phyloP scores from a whole-genome alignment of 208 protist species.

The Acanthamoeba sp. region DNA sequence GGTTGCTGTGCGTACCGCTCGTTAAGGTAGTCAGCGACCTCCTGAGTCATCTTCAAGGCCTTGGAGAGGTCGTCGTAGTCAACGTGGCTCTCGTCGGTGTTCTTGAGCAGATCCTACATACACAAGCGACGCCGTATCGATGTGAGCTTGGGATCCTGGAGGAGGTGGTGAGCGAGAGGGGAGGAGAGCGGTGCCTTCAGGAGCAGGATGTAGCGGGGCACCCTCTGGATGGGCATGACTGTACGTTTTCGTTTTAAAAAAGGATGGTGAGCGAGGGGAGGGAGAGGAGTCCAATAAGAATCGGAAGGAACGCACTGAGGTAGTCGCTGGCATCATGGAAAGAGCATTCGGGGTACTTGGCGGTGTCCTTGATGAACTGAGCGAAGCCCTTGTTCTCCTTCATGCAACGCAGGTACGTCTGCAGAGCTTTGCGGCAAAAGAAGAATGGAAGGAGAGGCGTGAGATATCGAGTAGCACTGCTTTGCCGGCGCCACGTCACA shows the following conservation, averaged over 20 bases:
- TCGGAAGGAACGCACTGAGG: not conserved
- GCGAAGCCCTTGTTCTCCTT: slow-evolving; percentile 60
- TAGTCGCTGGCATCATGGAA: slow-evolving; percentile 63
- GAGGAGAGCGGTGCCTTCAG: not conserved
- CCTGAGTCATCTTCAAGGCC: slow-evolving; percentile 31
- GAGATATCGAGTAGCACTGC: too few species aligned
- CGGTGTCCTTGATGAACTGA: slow-evolving; percentile 68
- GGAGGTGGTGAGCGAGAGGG: not conserved
- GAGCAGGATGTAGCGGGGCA: slow-evolving; percentile 53
- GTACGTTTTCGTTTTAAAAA: too few species aligned
- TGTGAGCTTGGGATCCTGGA: not conserved
- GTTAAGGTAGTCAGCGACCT: slow-evolving; percentile 65
- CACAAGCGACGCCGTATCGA: not conserved
- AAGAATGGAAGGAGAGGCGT: too few species aligned
- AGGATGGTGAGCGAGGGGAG: too few species aligned
- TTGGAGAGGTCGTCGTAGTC: slow-evolving; percentile 63
- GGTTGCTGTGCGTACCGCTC: not conserved
- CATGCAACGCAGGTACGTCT: slow-evolving; percentile 44
- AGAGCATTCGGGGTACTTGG: slow-evolving; percentile 50
- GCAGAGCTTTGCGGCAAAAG: not conserved
- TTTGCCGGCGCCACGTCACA: too few species aligned
- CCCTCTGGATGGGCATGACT: slow-evolving; percentile 60
- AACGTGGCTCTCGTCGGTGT: slow-evolving; percentile 51
- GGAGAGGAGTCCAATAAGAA: too few species aligned
- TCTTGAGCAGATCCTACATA: slow-evolving; percentile 32